phyloP scores from a whole-genome alignment of 2,329 filamentous ascomycete species.

The Cryphonectria parasitica region DNA sequence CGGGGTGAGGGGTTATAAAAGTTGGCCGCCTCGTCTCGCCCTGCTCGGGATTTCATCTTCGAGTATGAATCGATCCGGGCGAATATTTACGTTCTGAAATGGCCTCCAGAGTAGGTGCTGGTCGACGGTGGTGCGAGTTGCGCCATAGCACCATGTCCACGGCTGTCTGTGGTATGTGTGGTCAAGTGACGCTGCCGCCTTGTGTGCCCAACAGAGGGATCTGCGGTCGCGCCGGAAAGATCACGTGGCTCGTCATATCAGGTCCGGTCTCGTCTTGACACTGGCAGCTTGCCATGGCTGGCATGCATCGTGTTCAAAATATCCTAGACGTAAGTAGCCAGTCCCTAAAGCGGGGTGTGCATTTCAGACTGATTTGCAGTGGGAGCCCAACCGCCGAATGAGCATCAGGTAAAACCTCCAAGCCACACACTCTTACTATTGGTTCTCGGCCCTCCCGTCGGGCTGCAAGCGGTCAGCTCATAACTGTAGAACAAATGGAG shows the following conservation, averaged over 20 bases:
- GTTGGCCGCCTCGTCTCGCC: no score
- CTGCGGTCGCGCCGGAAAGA: not conserved
- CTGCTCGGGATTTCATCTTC: no score
- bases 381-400: not conserved
- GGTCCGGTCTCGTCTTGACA: no score
- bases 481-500: not conserved
- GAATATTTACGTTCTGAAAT: no score
- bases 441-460: not conserved
- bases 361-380: not conserved
- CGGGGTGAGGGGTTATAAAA: not conserved
- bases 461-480: not conserved
- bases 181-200: not conserved
- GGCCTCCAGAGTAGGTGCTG: not conserved
- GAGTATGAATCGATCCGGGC: no score
- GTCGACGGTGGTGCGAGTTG: not conserved
- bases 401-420: not conserved
- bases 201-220: not conserved
- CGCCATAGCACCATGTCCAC: not conserved
- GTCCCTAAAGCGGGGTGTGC: not conserved
- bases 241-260: not conserved
- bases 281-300: not conserved
- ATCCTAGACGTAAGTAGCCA: not conserved
- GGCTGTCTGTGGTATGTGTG: not conserved
- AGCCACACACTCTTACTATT: not conserved
- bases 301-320: not conserved